Evolutionary conservation across 2,329 filamentous ascomycete genomes (phyloP).

Genomic region (Colletotrichum melonis): DNA sequence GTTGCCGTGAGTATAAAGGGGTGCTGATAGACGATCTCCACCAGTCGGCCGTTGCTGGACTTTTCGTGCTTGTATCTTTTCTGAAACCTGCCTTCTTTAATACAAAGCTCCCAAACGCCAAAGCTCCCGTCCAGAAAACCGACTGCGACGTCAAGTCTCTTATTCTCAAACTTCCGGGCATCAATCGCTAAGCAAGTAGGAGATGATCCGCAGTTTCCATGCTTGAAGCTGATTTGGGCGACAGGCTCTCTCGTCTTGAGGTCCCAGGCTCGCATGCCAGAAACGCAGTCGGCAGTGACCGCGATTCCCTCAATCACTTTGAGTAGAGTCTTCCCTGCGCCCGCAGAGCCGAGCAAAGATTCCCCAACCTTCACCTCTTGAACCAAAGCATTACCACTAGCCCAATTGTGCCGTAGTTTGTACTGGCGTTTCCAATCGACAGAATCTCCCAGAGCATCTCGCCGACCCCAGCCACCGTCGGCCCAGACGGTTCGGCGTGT

Average conservation of each 20-base stretch:
- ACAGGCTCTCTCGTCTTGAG: constrained; percentile 72
- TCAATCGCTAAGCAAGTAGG: constrained; percentile 78
- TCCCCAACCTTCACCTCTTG: constrained; percentile 75
- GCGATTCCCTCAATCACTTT: constrained; percentile 82
- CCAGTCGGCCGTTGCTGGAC: constrained; percentile 73
- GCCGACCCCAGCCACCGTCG: constrained; percentile 51
- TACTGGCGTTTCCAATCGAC: constrained; percentile 92
- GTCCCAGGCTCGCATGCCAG: constrained; percentile 84
- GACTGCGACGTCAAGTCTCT: constrained; percentile 69
- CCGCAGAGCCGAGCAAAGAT: constrained; percentile 45
- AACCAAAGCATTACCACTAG: constrained; percentile 81
- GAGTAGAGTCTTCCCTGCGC: constrained; percentile 72
- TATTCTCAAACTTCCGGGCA: constrained; percentile 54
- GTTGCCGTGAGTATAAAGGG: constrained; percentile 87
- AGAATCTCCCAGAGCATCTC: constrained; percentile 65
- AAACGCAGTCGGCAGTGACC: constrained; percentile 76
- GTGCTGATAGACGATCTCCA: constrained; percentile 76
- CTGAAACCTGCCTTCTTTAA: constrained; percentile 54
- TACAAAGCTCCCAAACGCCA: constrained; percentile 73
- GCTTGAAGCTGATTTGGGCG: constrained; percentile 56
- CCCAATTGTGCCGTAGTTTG: constrained; percentile 91
- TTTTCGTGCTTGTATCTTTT: constrained; percentile 69
- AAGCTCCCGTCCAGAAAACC: constrained; percentile 81
- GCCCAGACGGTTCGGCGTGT: constrained; percentile 57
- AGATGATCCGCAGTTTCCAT: constrained; percentile 37